These are phyloP conservation scores for Leptomonas seymouri DNA, from an alignment of 208 protist genomes.

Conservation along the genomic window DNA sequence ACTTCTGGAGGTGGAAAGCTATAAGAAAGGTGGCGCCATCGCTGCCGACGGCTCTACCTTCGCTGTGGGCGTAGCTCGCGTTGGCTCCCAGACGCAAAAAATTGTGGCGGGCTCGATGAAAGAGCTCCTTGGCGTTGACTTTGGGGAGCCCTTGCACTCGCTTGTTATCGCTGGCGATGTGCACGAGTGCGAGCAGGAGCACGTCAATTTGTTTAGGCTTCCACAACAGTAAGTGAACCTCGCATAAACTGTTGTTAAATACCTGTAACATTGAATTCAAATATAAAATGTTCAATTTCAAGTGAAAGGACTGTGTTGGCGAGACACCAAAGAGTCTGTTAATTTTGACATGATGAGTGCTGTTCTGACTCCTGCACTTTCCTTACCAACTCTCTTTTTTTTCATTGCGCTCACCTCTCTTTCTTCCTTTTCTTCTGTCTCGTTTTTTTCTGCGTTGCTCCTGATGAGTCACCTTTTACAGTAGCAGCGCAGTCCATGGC, in stretches of 20 bases:
- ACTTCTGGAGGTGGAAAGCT: slow-evolving; percentile 94
- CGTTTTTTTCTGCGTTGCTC: not conserved
- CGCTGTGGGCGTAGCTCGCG: slow-evolving; percentile 95
- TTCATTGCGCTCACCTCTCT: not conserved
- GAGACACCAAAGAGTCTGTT: not conserved
- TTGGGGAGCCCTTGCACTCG: slow-evolving; percentile 97
- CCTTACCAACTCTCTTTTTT: not conserved
- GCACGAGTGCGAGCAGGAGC: slow-evolving; percentile 94
- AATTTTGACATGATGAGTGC: not conserved
- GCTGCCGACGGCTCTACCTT: slow-evolving; percentile 82
- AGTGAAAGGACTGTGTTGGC: not conserved
- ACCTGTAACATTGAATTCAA: not conserved
- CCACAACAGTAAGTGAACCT: slow-evolving; percentile 13
- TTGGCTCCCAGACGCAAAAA: slow-evolving; percentile 93
- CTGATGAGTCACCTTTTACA: no score
- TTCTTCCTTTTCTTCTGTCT: not conserved
- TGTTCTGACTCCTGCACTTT: not conserved
- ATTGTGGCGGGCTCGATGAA: slow-evolving; percentile 94
- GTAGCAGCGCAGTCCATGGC: not conserved
- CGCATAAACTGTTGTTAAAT: slow-evolving; percentile 3
- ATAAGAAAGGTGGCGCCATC: slow-evolving; percentile 68
- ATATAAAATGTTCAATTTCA: not conserved
- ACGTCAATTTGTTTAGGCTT: slow-evolving; percentile 71
- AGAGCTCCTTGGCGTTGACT: slow-evolving; percentile 93
- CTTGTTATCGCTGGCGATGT: slow-evolving; percentile 97